A percentile compares a stretch with the other conserved stretches of the same genome.
Evolutionary conservation across 345 rosid genomes (phyloP).

Genomic region (Populus pruinosa): DNA sequence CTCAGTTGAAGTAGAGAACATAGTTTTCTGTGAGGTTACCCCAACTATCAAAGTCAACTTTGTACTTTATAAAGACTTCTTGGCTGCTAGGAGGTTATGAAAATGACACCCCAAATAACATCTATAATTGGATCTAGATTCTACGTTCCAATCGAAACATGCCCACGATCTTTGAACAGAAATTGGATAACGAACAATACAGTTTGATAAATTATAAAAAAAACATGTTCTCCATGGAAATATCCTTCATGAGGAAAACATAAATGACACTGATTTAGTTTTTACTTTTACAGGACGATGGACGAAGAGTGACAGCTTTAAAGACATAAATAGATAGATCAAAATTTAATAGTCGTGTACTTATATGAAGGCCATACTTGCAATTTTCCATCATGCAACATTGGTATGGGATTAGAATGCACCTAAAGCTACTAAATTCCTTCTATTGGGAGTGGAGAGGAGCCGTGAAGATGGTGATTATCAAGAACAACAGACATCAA

Average conservation of each 20-base stretch:
- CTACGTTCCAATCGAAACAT: not conserved
- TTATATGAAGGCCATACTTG: not conserved
- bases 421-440: not conserved
- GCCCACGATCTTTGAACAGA: not conserved
- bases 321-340: not conserved
- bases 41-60: not conserved
- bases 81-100: not conserved
- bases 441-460: not conserved
- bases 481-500: not conserved
- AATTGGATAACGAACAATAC: not conserved
- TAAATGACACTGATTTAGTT: not conserved
- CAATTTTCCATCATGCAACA: not conserved
- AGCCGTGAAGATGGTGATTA: not conserved
- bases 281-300: not conserved
- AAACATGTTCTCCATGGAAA: not conserved
- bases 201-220: not conserved
- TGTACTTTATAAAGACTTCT: not conserved
- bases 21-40: not conserved
- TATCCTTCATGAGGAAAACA: not conserved
- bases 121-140: not conserved
- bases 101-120: not conserved
- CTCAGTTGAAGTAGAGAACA: not conserved
- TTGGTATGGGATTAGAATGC: not conserved
- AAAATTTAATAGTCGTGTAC: not conserved
- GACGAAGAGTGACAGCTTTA: not conserved